A percentile compares a stretch with the other conserved stretches of the same genome.
phyloP scores from a whole-genome alignment of 2,329 filamentous ascomycete species.

The Sphaerulina musiva region DNA sequence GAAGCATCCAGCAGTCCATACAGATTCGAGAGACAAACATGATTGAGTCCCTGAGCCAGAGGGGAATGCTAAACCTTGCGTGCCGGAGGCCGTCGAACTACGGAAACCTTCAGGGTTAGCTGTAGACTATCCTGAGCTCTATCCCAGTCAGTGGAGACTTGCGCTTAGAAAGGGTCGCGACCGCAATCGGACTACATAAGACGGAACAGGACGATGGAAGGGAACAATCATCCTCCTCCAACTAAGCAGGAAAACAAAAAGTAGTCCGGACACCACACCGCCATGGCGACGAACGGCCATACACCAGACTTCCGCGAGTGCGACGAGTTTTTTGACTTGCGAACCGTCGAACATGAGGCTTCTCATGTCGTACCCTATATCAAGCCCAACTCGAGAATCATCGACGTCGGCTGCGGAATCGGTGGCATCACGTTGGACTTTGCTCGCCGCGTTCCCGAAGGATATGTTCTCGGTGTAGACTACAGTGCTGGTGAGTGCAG shows the following conservation, averaged over 20 bases:
- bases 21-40: too few relatives aligned
- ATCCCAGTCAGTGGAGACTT: not conserved
- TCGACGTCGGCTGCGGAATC: slow-evolving; percentile 43
- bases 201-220: not conserved
- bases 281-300: not conserved
- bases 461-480: slow-evolving; percentile 38
- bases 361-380: slow-evolving; percentile 13
- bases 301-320: not conserved
- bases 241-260: too few relatives aligned
- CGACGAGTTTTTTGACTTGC: slow-evolving; percentile 33
- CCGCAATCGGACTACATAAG: not conserved
- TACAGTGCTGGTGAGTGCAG: slow-evolving; percentile 17
- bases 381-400: slow-evolving; percentile 31
- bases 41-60: not conserved
- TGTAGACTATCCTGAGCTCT: not conserved
- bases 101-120: not conserved
- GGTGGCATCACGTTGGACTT: slow-evolving; percentile 41
- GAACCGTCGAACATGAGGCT: slow-evolving; percentile 32
- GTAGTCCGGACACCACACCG: too few relatives aligned
- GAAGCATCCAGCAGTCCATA: too few relatives aligned
- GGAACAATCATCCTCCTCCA: too few relatives aligned
- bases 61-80: not conserved
- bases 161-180: too few relatives aligned
- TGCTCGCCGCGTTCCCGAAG: slow-evolving; percentile 22
- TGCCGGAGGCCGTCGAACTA: not conserved